Conservation (phyloP, 192 early-diverging fungal species). For the Linnemannia schmuckeri region DNA sequence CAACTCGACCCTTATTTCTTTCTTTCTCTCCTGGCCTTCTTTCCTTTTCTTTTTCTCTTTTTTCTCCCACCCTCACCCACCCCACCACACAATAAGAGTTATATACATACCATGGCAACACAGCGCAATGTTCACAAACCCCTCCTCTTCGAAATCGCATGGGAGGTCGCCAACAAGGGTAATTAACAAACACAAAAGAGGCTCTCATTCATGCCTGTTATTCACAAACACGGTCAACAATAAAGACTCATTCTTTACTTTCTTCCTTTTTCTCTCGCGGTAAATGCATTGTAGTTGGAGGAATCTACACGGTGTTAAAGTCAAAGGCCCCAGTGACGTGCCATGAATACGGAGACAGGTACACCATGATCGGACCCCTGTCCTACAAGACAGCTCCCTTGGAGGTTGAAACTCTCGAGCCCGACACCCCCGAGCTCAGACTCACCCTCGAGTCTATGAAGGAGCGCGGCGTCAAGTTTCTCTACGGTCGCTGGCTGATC, state of each 20-base stretch:
- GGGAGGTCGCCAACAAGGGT: conserved; percentile 99
- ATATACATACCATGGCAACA: conserved; percentile 9
- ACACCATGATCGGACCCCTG: conserved; percentile 91
- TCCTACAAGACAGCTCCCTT: conserved; percentile 86
- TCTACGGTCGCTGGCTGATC: conserved; percentile 95
- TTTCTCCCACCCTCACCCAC: not conserved
- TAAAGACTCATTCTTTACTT: not conserved
- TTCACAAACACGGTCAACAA: not conserved
- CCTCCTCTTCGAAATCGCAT: conserved; percentile 93
- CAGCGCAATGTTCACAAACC: conserved; percentile 68
- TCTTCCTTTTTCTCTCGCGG: not conserved
- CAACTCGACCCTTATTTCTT: not conserved
- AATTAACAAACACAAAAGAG: conserved; percentile 6
- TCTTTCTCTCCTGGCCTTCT: conserved; percentile 6
- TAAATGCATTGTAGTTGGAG: conserved; percentile 76
- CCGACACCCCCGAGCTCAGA: conserved; percentile 72
- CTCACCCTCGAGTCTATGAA: conserved; percentile 76
- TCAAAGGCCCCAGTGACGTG: conserved; percentile 95
- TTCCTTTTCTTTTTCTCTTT: not conserved
- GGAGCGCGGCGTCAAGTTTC: conserved; percentile 78
- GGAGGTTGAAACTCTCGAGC: conserved; percentile 87
- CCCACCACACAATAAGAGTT: not conserved
- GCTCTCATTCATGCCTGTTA: not conserved
- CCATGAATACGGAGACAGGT: conserved; percentile 92
- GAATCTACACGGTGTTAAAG: conserved; percentile 97